phyloP scores from a whole-genome alignment of 352 stramenopile genomes.

The Pythium aphanidermatum region DNA sequence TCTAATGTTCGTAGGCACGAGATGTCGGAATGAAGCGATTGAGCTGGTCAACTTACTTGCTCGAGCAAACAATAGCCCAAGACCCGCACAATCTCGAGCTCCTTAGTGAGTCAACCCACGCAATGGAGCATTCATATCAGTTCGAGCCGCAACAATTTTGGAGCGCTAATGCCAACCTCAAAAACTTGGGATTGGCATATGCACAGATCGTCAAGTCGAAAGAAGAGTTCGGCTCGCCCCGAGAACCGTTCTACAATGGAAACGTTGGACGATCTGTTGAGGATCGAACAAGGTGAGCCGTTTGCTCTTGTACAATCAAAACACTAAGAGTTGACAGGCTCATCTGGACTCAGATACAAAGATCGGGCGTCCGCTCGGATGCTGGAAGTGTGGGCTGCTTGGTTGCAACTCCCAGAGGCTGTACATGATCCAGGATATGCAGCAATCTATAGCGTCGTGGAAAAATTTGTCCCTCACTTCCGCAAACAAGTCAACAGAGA shows the following conservation, averaged over 20 bases:
- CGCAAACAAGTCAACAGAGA: background rate
- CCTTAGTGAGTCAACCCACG: conserved; percentile 67
- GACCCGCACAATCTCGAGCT: conserved; percentile 57
- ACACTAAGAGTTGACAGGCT: too few species aligned
- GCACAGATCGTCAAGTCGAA: conserved; percentile 89
- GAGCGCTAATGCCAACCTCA: conserved; percentile 58
- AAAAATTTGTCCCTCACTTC: conserved; percentile 31
- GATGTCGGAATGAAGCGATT: conserved; percentile 74
- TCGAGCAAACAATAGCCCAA: conserved; percentile 79
- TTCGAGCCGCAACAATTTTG: conserved; percentile 66
- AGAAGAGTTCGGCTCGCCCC: conserved; percentile 28
- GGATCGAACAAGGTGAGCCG: conserved; percentile 32
- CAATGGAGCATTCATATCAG: conserved; percentile 58
- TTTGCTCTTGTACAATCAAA: too few species aligned
- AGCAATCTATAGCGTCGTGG: conserved; percentile 45
- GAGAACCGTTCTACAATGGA: conserved; percentile 49
- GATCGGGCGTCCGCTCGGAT: conserved; percentile 57
- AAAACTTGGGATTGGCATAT: conserved; percentile 93
- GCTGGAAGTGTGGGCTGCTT: conserved; percentile 63
- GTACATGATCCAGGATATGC: conserved; percentile 38
- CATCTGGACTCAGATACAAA: conserved; percentile 70
- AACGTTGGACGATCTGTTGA: conserved; percentile 31
- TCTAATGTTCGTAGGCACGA: conserved; percentile 31
- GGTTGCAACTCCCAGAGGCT: conserved; percentile 44
- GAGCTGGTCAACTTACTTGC: conserved; percentile 80